Conservation (phyloP, 1,284 basidiomycete species). For the Apiotrichum mycotoxinovorans region DNA sequence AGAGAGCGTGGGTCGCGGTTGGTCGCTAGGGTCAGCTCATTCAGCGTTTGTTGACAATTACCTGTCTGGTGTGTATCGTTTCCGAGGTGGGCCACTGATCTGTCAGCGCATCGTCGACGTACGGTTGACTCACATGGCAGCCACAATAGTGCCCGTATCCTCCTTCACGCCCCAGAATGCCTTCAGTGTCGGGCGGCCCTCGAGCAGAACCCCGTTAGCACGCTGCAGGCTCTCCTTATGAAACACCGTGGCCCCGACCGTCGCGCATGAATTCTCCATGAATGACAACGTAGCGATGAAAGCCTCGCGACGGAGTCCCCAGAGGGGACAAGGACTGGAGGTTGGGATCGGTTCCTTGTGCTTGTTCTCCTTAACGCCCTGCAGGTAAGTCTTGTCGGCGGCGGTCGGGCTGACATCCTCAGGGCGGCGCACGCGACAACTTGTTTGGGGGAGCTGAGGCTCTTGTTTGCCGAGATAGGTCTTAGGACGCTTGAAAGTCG, state of each 20-base stretch:
- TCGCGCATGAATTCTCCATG: conserved; percentile 31
- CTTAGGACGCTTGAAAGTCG: too few species aligned
- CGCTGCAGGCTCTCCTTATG: conserved; percentile 38
- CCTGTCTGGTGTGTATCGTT: too few species aligned
- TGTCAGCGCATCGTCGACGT: not conserved
- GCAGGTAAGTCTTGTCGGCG: conserved; percentile 26
- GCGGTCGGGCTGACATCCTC: conserved; percentile 15
- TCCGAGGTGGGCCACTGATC: not conserved
- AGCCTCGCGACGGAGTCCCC: conserved; percentile 36
- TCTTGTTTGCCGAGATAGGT: too few species aligned
- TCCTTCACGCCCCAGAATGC: conserved; percentile 33
- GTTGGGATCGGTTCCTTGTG: conserved; percentile 22
- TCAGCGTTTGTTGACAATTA: too few species aligned
- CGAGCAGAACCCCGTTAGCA: conserved; percentile 42
- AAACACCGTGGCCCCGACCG: conserved; percentile 36
- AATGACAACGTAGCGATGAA: conserved; percentile 34
- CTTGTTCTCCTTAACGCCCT: conserved; percentile 26
- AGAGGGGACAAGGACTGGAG: conserved; percentile 35
- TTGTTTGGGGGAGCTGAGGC: not conserved
- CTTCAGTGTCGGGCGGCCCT: conserved; percentile 28
- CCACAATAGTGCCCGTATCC: conserved; percentile 33
- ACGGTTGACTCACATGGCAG: conserved; percentile 31
- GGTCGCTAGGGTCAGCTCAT: too few species aligned
- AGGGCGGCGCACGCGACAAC: conserved; percentile 1
- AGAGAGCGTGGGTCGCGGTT: too few species aligned